phyloP scores from a whole-genome alignment of 129 eudicot species.

The Centella asiatica region DNA sequence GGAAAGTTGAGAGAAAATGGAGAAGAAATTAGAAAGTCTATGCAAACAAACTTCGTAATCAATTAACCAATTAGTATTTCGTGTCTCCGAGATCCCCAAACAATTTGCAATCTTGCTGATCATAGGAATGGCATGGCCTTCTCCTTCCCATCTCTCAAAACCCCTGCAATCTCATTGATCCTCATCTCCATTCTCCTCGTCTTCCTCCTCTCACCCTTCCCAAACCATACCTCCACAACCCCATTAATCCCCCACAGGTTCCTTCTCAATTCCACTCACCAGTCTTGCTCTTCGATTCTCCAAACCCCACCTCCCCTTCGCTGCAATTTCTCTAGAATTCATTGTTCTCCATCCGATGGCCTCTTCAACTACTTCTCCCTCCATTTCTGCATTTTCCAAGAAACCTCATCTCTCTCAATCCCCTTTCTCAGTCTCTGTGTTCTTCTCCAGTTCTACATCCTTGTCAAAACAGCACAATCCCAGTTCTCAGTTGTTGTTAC shows the following conservation, averaged over 20 bases:
- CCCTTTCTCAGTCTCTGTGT: conserved; percentile 48
- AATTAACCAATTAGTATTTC: too few relatives aligned
- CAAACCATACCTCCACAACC: too few relatives aligned
- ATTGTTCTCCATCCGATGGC: conserved; percentile 22
- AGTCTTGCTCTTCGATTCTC: conserved; percentile 26
- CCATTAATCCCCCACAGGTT: conserved; percentile 43
- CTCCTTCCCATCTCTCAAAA: too few relatives aligned
- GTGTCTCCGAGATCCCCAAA: too few relatives aligned
- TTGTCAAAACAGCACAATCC: conserved; percentile 69
- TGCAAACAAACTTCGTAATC: too few relatives aligned
- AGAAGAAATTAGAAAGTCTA: too few relatives aligned
- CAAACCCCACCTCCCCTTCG: conserved; percentile 24
- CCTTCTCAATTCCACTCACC: conserved; percentile 28
- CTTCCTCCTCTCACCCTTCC: conserved; percentile 31
- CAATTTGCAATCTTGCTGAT: too few relatives aligned
- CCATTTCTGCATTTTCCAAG: conserved; percentile 50
- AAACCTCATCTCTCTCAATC: conserved; percentile 42
- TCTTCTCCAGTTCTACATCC: conserved; percentile 57
- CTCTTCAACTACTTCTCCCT: conserved; percentile 55
- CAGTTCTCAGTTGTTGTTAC: conserved; percentile 70
- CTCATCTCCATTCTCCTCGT: conserved; percentile 32
- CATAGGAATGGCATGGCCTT: too few relatives aligned
- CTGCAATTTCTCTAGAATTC: conserved; percentile 14
- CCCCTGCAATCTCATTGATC: conserved; percentile 21
- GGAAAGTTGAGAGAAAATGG: too few relatives aligned